Conservation (phyloP, 768 basidiomycete species). For the Leccinum uliginosum region DNA sequence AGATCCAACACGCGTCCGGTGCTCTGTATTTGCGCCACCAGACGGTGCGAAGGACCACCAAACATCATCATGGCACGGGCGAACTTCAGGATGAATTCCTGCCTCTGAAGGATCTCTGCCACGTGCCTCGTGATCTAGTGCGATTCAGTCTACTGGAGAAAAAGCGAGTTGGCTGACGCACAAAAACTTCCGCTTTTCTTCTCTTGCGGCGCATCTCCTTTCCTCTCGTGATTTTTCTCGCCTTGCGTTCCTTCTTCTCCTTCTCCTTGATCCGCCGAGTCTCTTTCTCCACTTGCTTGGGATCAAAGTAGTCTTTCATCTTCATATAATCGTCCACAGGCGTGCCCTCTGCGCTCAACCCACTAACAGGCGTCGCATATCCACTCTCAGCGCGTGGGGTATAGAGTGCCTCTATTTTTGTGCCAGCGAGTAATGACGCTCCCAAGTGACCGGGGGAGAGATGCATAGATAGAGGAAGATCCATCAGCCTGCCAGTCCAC, state of each 20-base stretch:
- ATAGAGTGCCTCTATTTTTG: conserved; percentile 1
- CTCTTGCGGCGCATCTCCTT: conserved; percentile 48
- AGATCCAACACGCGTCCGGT: conserved; percentile 78
- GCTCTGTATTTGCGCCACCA: conserved; percentile 76
- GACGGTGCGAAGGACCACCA: conserved; percentile 76
- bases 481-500: conserved; percentile 38
- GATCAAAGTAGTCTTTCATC: conserved; percentile 29
- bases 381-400: conserved; percentile 15
- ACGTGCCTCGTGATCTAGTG: conserved; percentile 76
- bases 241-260: conserved; percentile 34
- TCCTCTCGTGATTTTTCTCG: conserved; percentile 28
- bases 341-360: conserved; percentile 13
- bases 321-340: conserved; percentile 19
- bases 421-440: conserved; percentile 10
- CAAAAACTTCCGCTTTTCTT: conserved; percentile 74
- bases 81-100: conserved; percentile 83
- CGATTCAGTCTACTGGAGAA: background rate
- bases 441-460: conserved; percentile 13
- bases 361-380: conserved; percentile 11
- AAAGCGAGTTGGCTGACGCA: conserved; percentile 32
- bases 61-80: conserved; percentile 88
- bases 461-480: conserved; percentile 33
- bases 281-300: conserved; percentile 27
- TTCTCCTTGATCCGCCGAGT: conserved; percentile 15
- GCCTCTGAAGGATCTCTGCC: conserved; percentile 73